Evolutionary conservation across 1,284 basidiomycete species (phyloP), one percentile per base, ranked within the genome.

Genomic region (Austroboletus olivaceoglutinosus): DNA sequence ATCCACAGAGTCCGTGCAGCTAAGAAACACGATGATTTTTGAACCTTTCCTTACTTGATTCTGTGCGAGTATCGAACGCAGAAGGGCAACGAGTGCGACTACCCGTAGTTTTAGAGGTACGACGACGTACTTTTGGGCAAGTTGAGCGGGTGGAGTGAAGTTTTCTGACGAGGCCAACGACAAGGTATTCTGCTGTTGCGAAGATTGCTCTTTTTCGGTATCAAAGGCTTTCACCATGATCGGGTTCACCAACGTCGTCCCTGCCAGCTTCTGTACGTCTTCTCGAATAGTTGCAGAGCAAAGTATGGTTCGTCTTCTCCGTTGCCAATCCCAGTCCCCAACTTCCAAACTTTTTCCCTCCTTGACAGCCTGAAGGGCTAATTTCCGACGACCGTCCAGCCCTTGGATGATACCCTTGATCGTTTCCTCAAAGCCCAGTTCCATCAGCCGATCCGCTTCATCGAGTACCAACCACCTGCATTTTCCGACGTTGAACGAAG

Each of bases 231-330:
- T 91, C 64, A 92, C 80, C 67, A 91, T 80, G 47, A 91, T 70
- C 3, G 89, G 89, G 47, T 83, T 75, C 27, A 76, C 73, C 31
- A 99, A 75, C 2, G 92, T 81, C 30, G 83, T 85, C 7, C 93
- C 94, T 0, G 95, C 93, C 21, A 99, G 75, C 59, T 91, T 90
- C 69, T 98, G 92, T 4, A 99, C 95, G 59, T 93, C 93, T 58
- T 97, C 94, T 48, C 89, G 82, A 37, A 99, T 93, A 0, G 97
- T 99, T 5, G 97, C 97, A 9, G 94, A 98, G 76, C 97, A 99
- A 13, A 99, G 79, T 16, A 99, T 77, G 0, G 93, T 96, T 58
- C 91, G 78, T 58, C 90, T 76, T 45, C 81, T 76, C 38, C 81
- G 72, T 15, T 79, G 74, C 91, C 91, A 96, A 65, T 93, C 89